Base-by-base conservation (phyloP, 1,284 basidiomycete species). In the Apiotrichum sp. region DNA sequence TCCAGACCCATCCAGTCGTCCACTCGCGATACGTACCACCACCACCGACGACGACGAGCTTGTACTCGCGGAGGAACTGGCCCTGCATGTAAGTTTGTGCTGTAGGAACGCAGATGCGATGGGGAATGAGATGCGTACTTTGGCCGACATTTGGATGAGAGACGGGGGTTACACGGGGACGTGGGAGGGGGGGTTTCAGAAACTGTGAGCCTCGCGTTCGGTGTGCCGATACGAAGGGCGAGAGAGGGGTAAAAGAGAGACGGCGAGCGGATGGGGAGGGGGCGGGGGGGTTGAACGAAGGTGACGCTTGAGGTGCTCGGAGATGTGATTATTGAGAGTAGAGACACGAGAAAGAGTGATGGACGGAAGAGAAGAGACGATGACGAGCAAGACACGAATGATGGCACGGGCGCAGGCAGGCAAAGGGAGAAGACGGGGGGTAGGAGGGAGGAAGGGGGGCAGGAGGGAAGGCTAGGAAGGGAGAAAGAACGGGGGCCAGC, bases 1-100 rank as follows among this genome's bases (percentile, higher is more conserved):
- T 22, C 22, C 22, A 22, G 22, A 22, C 22, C 22, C 22, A 22
- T 22, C 22, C 22, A 22, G 22, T 22, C 22, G 22, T 22, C 22
- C 22, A 22, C 22, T 22, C 22, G 22, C 22, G 45, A 57, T 50
- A 81, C 86, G 73, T 67, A 88, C 93, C 93, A 84, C 93, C 95
- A 74, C 93, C 93, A 56, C 93, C 93, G 62, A 98, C 93, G 62
- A 97, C 93, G 62, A 98, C 95, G 62, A 97, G 85, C 80, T 93
- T 93, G 80, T 95, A 95, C 76, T 96, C 92, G 71, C 91, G 82
- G 76, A 95, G 79, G 79, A 95, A 93, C 74, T 92, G 89, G 62
- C 89, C 90, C 88, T 93, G 39, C 4, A 10, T 35, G 51, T 59
- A 31, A 55, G 57, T 35, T 38, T 38, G 14, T 7, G 52, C 31